Evolutionary conservation across 129 eudicot genomes (phyloP), one percentile per base, ranked within the genome.

Genomic region (Saussurea involucrata): DNA sequence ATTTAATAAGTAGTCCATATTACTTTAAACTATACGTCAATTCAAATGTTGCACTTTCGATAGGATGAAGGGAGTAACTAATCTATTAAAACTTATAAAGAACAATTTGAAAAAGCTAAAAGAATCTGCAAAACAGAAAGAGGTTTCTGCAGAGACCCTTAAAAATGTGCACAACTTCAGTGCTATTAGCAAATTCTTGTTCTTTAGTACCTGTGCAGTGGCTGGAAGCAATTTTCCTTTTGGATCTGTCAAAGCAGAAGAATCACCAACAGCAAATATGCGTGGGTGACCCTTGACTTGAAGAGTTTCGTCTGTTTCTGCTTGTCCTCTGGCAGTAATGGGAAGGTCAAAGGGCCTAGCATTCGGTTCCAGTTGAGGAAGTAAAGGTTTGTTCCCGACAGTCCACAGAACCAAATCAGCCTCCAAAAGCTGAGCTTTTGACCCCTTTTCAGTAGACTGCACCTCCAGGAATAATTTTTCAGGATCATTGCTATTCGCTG

Each of bases 361-460:
- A 71, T 75, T 66, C 28, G 90, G 76, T 78, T 89, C 94, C 77
- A 89, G 4, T 66, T 86, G 66, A 58, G 99, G 92, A 82, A 95
- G 97, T 49, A 81, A 88, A 55, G 97, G 88, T 84, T 92, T 89
- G 66, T 89, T 86, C 29, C 99, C 99, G 68, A 92, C 95, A 34
- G 99, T 92, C 99, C 97, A 95, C 63, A 95, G 82, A 78, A 92
- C 97, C 73, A 95, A 80, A 85, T 95, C 97, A 72, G 96, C 99
- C 78, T 88, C 90, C 71, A 95, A 25, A 66, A 66, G 75, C 81
- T 86, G 92, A 77, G 84, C 78, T 66, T 86, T 84, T 31, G 86
- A 72, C 53, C 99, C 92, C 72, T 87, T 92, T 83, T 88, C 97
- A 74, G 91, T 84, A 49, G 96, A 90, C 76, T 92, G 92, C 77